Evolutionary conservation across 305 asterid genomes (phyloP), one percentile per base, ranked within the genome.

Genomic region (Stenogyne calaminthoides): DNA sequence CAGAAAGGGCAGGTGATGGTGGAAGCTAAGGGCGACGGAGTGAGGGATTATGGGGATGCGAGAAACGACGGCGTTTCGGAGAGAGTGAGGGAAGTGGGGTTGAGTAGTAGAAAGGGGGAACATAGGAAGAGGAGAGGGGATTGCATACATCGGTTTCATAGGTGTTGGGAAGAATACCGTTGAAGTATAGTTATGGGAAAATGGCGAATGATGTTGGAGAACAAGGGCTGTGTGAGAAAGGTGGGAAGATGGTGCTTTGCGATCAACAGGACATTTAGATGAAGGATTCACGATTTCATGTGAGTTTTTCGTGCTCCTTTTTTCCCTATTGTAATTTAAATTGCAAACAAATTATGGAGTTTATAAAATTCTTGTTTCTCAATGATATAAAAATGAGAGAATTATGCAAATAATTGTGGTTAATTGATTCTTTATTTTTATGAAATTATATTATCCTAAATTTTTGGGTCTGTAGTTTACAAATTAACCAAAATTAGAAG

Each of bases 101-200:
- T 94, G 82, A 91, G 99, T 55, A 88, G 97, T 71, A 84, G 98
- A 69, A 80, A 51, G 61, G 81, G 76, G 36, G 97, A 94, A 69
- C 97, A 90, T 51, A 84, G 91, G 80, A 90, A 90, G 88, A 88
- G 92, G 66, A 91, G 97, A 80, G 97, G 96, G 60, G 89, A 85
- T 6, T 93, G 98, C 67, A 86, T 93, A 46, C 70, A 63, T 36
- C 88, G 85, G 78, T 94, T 94, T 29, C 99, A 94, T 76, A 74
- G 88, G 77, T 86, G 36, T 69, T 86, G 76, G 92, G 90, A 67
- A 84, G 70, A 60, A 85, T 94, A 95, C 97, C 97, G 19, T 82
- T 91, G 86, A 84, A 79, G 79, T 91, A 90, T 69, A 87, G 92
- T 66, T 88, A 84, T 73, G 97, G 99, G 42, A 88, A 87, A 77